phyloP scores from a whole-genome alignment of 2,329 filamentous ascomycete species.

The Apiospora phragmitis region DNA sequence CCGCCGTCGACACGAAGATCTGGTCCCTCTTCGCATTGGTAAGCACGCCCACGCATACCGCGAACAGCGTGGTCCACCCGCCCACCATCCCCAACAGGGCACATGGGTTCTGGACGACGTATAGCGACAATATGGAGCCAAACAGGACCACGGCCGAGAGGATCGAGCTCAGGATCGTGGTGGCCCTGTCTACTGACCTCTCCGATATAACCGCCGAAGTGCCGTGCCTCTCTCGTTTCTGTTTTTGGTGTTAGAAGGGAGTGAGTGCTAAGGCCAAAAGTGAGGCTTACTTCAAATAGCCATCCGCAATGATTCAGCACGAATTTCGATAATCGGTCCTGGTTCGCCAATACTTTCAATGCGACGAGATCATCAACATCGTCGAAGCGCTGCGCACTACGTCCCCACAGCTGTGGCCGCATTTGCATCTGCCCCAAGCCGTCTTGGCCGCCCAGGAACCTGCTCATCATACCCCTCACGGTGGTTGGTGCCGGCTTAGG shows the following conservation, averaged over 20 bases:
- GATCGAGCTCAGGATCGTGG: slow-evolving; percentile 10
- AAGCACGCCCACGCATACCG: slow-evolving; percentile 15
- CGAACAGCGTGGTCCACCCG: slow-evolving; percentile 19
- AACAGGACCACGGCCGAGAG: slow-evolving; percentile 10
- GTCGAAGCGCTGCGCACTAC: slow-evolving; percentile 17
- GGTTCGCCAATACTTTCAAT: slow-evolving; percentile 22
- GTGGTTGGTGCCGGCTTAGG: slow-evolving; percentile 14
- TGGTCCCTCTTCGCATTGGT: slow-evolving; percentile 20
- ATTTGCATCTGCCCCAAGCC: background rate
- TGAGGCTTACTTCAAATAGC: background rate
- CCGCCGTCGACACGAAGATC: slow-evolving; percentile 20
- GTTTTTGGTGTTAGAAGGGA: background rate
- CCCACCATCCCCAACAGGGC: slow-evolving; percentile 18
- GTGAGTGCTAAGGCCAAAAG: slow-evolving; percentile 8
- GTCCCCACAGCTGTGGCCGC: slow-evolving; percentile 23
- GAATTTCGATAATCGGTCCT: slow-evolving; percentile 29
- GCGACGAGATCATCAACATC: slow-evolving; percentile 26
- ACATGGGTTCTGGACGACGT: slow-evolving; percentile 10
- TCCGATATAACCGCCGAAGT: slow-evolving; percentile 4
- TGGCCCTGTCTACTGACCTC: slow-evolving; percentile 5
- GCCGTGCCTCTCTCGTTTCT: background rate
- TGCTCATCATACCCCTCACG: slow-evolving; percentile 21
- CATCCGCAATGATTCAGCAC: slow-evolving; percentile 16
- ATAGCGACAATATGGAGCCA: slow-evolving; percentile 15
- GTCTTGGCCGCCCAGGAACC: slow-evolving; percentile 17